phyloP scores from a whole-genome alignment of 2,329 filamentous ascomycete genomes.

The Pyrenophora seminiperda region DNA sequence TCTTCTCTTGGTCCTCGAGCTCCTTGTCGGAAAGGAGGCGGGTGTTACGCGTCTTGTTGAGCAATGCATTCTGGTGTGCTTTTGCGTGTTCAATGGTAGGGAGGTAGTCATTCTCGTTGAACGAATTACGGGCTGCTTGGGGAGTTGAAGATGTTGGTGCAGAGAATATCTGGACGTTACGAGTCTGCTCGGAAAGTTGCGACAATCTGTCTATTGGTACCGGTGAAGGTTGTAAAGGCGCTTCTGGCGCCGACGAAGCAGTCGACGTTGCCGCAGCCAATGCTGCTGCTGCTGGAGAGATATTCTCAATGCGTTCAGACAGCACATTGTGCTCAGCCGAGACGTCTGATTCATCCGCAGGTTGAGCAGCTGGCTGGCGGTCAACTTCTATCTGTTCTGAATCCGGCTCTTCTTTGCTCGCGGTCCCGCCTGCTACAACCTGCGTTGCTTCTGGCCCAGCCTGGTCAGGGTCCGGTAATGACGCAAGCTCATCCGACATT shows the following conservation, averaged over 20 bases:
- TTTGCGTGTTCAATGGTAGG: conserved; percentile 78
- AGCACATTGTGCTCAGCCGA: conserved; percentile 24
- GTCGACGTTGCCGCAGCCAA: conserved; percentile 30
- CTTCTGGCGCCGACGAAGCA: conserved; percentile 22
- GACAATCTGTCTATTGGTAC: conserved; percentile 10
- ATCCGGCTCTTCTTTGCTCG: conserved; percentile 30
- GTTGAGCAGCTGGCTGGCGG: conserved; percentile 18
- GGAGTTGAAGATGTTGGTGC: conserved; percentile 77
- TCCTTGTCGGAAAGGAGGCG: conserved; percentile 84
- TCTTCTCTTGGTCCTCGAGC: conserved; percentile 70
- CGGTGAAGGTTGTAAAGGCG: conserved; percentile 3
- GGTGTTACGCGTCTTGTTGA: conserved; percentile 68
- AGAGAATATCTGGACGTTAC: conserved; percentile 73
- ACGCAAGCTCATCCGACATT: conserved; percentile 34
- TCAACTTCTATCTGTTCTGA: conserved; percentile 42
- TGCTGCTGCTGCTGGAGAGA: conserved; percentile 25
- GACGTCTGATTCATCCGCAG: conserved; percentile 17
- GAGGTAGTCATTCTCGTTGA: conserved; percentile 76
- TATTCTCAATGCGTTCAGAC: conserved; percentile 21
- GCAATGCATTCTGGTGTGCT: conserved; percentile 71
- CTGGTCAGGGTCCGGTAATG: conserved; percentile 26
- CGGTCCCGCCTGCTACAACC: conserved; percentile 32
- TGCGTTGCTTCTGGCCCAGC: conserved; percentile 34
- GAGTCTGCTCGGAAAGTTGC: conserved; percentile 23
- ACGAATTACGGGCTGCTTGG: conserved; percentile 69